Evolutionary conservation across 768 basidiomycete species (phyloP), one percentile per base, ranked within the genome.

Genomic region (Xanthoconium stramineum): DNA sequence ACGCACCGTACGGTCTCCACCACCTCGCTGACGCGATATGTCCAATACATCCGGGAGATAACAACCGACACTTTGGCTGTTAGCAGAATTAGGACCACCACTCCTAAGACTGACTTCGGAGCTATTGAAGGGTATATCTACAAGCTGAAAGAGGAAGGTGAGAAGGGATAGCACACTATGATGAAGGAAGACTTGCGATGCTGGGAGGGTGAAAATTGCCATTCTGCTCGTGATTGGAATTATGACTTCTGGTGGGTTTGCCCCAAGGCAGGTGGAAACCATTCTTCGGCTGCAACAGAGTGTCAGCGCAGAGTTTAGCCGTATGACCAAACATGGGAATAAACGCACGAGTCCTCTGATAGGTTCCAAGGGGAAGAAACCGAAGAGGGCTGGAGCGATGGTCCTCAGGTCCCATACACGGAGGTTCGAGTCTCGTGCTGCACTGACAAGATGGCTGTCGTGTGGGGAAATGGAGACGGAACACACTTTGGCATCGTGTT

Each of bases 381-480:
- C 49, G 46, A 66, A 62, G 11, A 66, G 60, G 19, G 33, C 11
- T 2, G 65, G 60, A 30, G 56, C 54, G 12, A 62, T 44, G 2
- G 3, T 20, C 45, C 56, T 55, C 46, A 67, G 42, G 40, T 47
- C 20, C 63, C 66, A 67, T 14, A 62, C 40, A 39, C 55, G 58
- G 17, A 65, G 8, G 9, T 56, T 47, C 8, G 51, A 8, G 38
- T 68, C 66, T 33, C 45, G 50, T 39, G 61, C 37, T 10, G 61
- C 66, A 30, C 56, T 63, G 42, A 57, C 57, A 30, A 67, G 66
- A 33, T 17, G 50, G 13, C 43, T 42, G 17, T 58, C 55, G 29
- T 57, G 50, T 5, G 61, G 59, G 5, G 65, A 67, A 33, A 67
- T 50, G 0, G 65, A 57, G 42, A 68, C 39, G 8, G 56, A 58